Evolutionary conservation across 129 eudicot species (phyloP), one percentile per base, ranked within the genome.

Genomic region (Chrysanthemum lavandulifolium): DNA sequence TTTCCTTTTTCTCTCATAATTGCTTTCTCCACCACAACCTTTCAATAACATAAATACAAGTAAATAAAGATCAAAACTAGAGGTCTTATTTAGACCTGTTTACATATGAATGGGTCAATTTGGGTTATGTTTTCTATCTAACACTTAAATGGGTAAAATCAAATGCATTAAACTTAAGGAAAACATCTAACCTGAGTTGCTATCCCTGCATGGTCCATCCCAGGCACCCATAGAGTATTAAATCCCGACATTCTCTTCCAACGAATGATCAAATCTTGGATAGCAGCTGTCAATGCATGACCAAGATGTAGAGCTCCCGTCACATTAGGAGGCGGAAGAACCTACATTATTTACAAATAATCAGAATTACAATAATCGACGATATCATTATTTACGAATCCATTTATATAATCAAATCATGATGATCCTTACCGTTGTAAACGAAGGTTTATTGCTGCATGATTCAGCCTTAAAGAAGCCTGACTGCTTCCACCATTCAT

Each of bases 161-260:
- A 27, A 29, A 29, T 29, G 31, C 4, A 29, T 29, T 14, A n/a
- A 2, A 13, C 14, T 11, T 13, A 55, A 55, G 6, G 60, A 13
- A 55, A 13, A 15, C 14, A 55, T 13, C 60, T 14, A 71, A 94
- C 98, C 93, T 94, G 98, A 33, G 98, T 94, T 29, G 99, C 99
- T 72, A 94, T 94, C 76, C 99, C 99, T 65, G 97, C 99, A 82
- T 94, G 97, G 64, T 94, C 97, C 96, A 88, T 88, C 40, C 97
- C 97, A 55, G 99, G 99, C 57, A 94, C 99, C 99, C 96, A 94
- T 75, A 90, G 73, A 25, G 97, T 81, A 78, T 88, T 90, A 88
- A 88, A 86, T 71, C 96, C 97, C 1, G 97, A 86, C 99, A 90
- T 94, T 76, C 96, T 85, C 66, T 89, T 87, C 91, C 96, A 94